Evolutionary conservation across 768 basidiomycete genomes (phyloP).

Genomic region (Tulasnella sp.): DNA sequence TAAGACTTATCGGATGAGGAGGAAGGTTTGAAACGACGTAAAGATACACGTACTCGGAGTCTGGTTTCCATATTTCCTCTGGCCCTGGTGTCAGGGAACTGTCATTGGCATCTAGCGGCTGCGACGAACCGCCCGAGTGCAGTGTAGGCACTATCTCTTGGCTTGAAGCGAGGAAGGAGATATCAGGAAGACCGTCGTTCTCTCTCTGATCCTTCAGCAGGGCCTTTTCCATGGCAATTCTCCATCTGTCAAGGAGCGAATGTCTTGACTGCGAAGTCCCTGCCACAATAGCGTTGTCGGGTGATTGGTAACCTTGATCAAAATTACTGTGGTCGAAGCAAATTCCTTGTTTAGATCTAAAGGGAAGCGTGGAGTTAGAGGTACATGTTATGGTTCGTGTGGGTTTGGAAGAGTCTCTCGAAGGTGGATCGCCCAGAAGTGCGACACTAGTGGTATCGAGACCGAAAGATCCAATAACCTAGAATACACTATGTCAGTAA

Average conservation of each 20-base stretch:
- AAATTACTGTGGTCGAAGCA: not conserved
- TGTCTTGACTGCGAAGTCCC: not conserved
- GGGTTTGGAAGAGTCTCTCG: not conserved
- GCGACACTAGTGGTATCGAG: not conserved
- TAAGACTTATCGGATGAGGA: not conserved
- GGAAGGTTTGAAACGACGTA: not conserved
- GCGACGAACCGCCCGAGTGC: no score
- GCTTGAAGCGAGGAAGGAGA: not conserved
- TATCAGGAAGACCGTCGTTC: slow-evolving; percentile 11
- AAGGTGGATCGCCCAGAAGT: not conserved
- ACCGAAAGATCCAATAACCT: not conserved
- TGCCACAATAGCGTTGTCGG: not conserved
- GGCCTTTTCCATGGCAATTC: not conserved
- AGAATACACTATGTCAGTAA: not conserved
- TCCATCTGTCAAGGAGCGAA: not conserved
- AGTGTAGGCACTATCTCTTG: not conserved
- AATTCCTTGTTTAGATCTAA: not conserved
- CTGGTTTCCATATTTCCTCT: slow-evolving; percentile 5
- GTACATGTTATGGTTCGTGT: not conserved
- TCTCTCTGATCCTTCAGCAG: not conserved
- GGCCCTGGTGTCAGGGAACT: not conserved
- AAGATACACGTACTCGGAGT: not conserved
- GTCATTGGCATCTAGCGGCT: not conserved
- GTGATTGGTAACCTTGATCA: not conserved
- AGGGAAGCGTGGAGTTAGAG: not conserved